Evolutionary conservation across 371 early-diverging fungal genomes (phyloP), one percentile per base, ranked within the genome.

Genomic region (Synchytrium microbalum): DNA sequence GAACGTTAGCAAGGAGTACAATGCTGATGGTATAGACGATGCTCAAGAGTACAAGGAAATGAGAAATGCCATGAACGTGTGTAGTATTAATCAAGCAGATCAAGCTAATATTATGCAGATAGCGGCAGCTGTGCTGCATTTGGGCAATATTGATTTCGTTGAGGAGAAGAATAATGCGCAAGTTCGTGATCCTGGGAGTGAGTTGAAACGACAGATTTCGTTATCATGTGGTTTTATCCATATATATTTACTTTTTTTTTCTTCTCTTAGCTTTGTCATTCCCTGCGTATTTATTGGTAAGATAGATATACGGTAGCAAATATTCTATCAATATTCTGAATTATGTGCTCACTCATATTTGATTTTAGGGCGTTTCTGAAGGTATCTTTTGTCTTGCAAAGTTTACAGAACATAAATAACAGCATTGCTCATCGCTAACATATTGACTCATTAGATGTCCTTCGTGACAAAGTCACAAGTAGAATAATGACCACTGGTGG

Each of bases 1-100:
- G 25, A 72, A 72, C 59, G 59, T 64, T 33, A 71, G 70, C 58
- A 66, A 65, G 0, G 77, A 75, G 56, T 80, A 73, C 67, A 59
- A 68, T 56, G 79, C 79, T 32, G 80, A 77, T 64, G 79, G 79
- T n/a, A 75, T 79, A 55, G 67, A 79, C 59, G 80, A 79, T 65
- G 67, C 63, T 1, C 72, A 72, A 27, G 81, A 81, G 63, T 81
- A 68, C 61, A 32, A 29, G 30, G 82, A 72, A 14, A 77, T 82
- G 78, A 75, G 70, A 59, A 64, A 66, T 8, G 75, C 79, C 24
- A 80, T 82, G 77, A 60, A 67, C 16, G 66, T 80, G 26, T 80
- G 80, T 65, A 71, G 75, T 30, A 79, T 82, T 24, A 58, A 68
- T 24, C 54, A 65, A 0, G 56, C 60, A 23, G 72, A 80, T 51